These are phyloP conservation scores for Penicillium paradoxum DNA, from an alignment of 495 filamentous ascomycete species.

Conservation along the genomic window DNA sequence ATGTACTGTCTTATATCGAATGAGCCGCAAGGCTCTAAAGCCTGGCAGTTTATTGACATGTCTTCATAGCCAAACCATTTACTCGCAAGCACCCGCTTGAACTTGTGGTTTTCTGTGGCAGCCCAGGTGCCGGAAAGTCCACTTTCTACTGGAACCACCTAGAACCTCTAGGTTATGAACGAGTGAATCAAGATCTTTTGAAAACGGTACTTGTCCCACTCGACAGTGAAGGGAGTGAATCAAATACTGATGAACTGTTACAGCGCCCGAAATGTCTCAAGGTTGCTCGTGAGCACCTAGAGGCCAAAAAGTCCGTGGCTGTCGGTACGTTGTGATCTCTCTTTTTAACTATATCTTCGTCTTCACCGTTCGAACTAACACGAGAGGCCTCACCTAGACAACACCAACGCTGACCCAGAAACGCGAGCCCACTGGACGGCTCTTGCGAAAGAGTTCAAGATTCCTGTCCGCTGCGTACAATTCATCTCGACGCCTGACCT, in stretches of 20 bases:
- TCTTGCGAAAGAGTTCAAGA: constrained; percentile 60
- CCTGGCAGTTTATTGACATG: not conserved
- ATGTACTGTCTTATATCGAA: constrained; percentile 10
- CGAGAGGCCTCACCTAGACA: constrained; percentile 53
- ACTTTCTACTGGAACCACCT: constrained; percentile 81
- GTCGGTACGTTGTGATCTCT: constrained; percentile 57
- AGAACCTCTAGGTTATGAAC: constrained; percentile 72
- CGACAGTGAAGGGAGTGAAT: not conserved
- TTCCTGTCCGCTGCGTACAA: constrained; percentile 80
- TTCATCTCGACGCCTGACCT: constrained; percentile 69
- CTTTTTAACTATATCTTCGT: not conserved
- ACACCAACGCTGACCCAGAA: constrained; percentile 81
- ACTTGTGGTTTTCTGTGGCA: constrained; percentile 79
- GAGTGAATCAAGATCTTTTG: constrained; percentile 87
- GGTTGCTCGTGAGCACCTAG: constrained; percentile 59
- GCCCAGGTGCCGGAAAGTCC: constrained; percentile 85
- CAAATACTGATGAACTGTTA: not conserved
- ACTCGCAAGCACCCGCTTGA: constrained; percentile 62
- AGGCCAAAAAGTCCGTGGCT: constrained; percentile 61
- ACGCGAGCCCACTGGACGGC: constrained; percentile 69
- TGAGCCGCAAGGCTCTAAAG: not conserved
- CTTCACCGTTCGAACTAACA: not conserved
- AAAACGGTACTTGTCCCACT: constrained; percentile 57
- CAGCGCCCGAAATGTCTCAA: constrained; percentile 82
- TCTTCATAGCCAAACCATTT: constrained; percentile 35